Evolutionary conservation across 352 stramenopile genomes (phyloP), one percentile per base, ranked within the genome.

Genomic region (Pelagophyceae sp.): DNA sequence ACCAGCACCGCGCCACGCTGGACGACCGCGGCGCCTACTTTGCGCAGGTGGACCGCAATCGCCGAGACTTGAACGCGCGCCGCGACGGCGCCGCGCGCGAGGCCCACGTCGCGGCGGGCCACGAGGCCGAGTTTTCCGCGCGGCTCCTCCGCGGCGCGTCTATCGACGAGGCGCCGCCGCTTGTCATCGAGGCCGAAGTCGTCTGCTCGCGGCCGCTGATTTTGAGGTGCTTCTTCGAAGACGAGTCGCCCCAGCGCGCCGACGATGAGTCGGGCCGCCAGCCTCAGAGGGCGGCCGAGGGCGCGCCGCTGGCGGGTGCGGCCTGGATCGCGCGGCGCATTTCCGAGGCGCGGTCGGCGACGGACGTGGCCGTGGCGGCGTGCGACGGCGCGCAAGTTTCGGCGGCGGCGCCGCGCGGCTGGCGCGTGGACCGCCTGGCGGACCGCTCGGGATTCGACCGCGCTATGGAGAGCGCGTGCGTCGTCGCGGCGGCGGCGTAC

Each of bases 371-470:
- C 58, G 58, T n/a, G 5, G 58, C 58, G 58, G 23, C 29, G 5
- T n/a, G 20, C 23, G 40, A 54, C 40, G 40, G 20, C 6, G 6
- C 6, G 6, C 40, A 54, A 6, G 40, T 6, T 20, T 6, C 6
- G 40, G 6, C 20, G 6, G 58, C 58, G 25, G 74, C 64, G 74
- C 51, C 37, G 40, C 1, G 31, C 1, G 25, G 35, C 25, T 78
- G 74, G 74, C 61, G 74, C 61, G 32, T 78, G 15, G 74, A 78
- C 31, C 40, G 23, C 15, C 65, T 78, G 37, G 74, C n/a, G 25
- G 72, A 72, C 65, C 74, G 74, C 51, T 35, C 50, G 29, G 38
- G 38, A 15, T 78, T 78, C 74, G 74, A 78, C 38, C 74, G 74
- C 15, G 17, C 0, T 3, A 2, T 78, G 15, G 60, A 33, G 74